Evolutionary conservation across 1,284 basidiomycete species (phyloP).

Genomic region (Heimioporus retisporus): DNA sequence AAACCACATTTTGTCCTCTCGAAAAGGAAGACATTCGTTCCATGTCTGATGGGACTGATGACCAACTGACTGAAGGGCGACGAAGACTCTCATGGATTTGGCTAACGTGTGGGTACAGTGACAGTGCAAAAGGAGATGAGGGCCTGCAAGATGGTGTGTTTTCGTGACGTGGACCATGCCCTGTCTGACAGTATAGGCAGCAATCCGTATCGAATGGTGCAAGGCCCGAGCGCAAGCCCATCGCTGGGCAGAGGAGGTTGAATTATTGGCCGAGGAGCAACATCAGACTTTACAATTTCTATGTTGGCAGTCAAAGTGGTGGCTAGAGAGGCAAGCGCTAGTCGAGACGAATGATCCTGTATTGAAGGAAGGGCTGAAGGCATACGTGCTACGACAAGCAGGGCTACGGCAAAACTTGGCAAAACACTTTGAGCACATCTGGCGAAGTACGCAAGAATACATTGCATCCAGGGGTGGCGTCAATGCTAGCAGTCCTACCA

Average conservation of each 20-base stretch:
- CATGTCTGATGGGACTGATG: background rate
- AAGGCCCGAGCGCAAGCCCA: too few relatives aligned
- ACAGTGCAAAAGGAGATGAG: background rate
- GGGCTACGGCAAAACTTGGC: background rate
- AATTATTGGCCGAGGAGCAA: constrained; percentile 8
- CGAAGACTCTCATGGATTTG: too few relatives aligned
- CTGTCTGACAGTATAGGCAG: background rate
- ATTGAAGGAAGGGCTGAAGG: background rate
- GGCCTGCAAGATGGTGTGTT: background rate
- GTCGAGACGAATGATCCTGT: background rate
- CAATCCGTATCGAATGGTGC: background rate
- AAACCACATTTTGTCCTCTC: background rate
- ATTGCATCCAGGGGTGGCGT: too few relatives aligned
- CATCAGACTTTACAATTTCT: background rate
- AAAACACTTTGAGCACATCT: background rate
- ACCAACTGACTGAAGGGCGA: too few relatives aligned
- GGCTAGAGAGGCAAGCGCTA: background rate
- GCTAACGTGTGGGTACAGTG: too few relatives aligned
- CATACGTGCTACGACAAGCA: background rate
- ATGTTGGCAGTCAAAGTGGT: constrained; percentile 5
- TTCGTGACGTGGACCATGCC: too few relatives aligned
- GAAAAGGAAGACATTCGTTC: background rate
- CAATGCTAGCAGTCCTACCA: too few relatives aligned
- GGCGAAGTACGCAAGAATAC: background rate
- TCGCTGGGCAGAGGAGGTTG: background rate